A percentile compares a stretch with the other conserved stretches of the same genome.
phyloP scores from a whole-genome alignment of 2,329 filamentous ascomycete genomes.

The Ophiostoma triangulosporum region DNA sequence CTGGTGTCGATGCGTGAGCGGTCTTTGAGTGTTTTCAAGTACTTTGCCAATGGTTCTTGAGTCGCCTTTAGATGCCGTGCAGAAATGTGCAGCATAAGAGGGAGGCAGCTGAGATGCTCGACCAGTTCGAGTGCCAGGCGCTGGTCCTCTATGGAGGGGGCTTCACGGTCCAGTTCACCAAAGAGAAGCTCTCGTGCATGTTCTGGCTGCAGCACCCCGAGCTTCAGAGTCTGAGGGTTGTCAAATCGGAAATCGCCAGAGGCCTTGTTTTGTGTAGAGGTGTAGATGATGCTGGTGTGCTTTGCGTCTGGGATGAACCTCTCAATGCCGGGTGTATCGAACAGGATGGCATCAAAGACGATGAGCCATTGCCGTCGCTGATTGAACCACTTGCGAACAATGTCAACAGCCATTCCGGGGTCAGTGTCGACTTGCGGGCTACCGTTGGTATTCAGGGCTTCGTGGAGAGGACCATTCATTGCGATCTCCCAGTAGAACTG shows the following conservation, averaged over 20 bases:
- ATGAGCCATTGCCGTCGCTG: slow-evolving; percentile 50
- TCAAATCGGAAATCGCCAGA: slow-evolving; percentile 42
- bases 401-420: slow-evolving; percentile 35
- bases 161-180: slow-evolving; percentile 45
- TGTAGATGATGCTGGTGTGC: slow-evolving; percentile 54
- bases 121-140: slow-evolving; percentile 46
- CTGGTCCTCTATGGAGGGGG: slow-evolving; percentile 41
- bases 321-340: slow-evolving; percentile 41
- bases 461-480: slow-evolving; percentile 19
- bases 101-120: slow-evolving; percentile 48
- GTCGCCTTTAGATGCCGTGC: slow-evolving; percentile 48
- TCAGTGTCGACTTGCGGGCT: slow-evolving; percentile 19
- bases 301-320: slow-evolving; percentile 51
- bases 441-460: background rate
- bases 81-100: slow-evolving; percentile 54
- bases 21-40: slow-evolving; percentile 42
- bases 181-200: slow-evolving; percentile 49
- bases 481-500: slow-evolving; percentile 55
- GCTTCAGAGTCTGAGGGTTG: slow-evolving; percentile 42
- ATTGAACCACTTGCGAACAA: slow-evolving; percentile 50
- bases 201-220: slow-evolving; percentile 38
- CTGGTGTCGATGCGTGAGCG: slow-evolving; percentile 35
- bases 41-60: slow-evolving; percentile 46
- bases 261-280: slow-evolving; percentile 47
- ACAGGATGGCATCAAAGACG: slow-evolving; percentile 52